These are phyloP conservation scores for Ophiostoma perfectum DNA, from an alignment of 2,329 filamentous ascomycete species.

Conservation along the genomic window DNA sequence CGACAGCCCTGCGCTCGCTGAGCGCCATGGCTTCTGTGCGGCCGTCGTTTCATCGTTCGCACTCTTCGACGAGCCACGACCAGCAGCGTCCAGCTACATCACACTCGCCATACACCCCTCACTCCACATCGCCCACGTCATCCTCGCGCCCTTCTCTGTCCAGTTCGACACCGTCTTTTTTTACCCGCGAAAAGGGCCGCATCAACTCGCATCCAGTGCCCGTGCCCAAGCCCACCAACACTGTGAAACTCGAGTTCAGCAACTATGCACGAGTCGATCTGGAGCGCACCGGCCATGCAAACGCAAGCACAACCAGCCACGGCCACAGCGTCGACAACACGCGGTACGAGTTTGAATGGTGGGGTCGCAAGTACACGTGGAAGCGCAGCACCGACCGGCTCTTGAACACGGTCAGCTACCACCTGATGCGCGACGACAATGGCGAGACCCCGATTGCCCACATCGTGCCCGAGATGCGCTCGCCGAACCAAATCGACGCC, in stretches of 20 bases:
- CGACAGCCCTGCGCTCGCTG: constrained; percentile 44
- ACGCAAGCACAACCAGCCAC: not conserved
- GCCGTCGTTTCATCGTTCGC: constrained; percentile 34
- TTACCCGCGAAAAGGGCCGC: constrained; percentile 29
- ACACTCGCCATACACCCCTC: not conserved
- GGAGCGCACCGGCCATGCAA: constrained; percentile 51
- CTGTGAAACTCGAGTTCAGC: constrained; percentile 86
- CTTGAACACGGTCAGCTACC: constrained; percentile 66
- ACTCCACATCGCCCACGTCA: constrained; percentile 32
- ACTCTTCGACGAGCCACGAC: constrained; percentile 13
- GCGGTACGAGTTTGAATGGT: constrained; percentile 89
- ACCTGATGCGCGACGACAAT: constrained; percentile 64
- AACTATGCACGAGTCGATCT: constrained; percentile 94
- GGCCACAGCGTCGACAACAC: constrained; percentile 40
- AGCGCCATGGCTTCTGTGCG: constrained; percentile 27
- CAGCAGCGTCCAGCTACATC: constrained; percentile 12
- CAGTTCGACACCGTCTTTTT: constrained; percentile 27
- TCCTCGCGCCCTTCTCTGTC: constrained; percentile 13
- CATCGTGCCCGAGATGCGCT: constrained; percentile 74
- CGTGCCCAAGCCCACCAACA: constrained; percentile 57
- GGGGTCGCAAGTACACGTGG: constrained; percentile 14
- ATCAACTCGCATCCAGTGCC: constrained; percentile 28
- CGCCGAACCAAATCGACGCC: constrained; percentile 61
- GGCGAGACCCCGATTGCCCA: constrained; percentile 64
- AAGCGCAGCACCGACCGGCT: constrained; percentile 66